phyloP scores from a whole-genome alignment of 768 basidiomycete genomes.

The Psilocybe subaeruginosa region DNA sequence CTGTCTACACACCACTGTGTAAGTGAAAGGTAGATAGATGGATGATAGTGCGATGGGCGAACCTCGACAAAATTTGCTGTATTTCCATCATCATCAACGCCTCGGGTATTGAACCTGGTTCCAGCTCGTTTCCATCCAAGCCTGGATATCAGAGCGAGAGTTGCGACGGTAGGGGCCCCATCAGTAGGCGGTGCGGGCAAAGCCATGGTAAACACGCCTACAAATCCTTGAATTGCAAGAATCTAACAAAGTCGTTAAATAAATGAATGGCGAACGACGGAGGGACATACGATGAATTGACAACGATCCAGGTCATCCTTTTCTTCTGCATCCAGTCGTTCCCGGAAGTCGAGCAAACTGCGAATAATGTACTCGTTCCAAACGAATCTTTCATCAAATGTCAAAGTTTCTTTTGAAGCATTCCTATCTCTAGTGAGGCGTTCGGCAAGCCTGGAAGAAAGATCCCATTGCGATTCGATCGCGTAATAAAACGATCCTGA shows the following conservation, averaged over 20 bases:
- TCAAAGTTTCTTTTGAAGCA: conserved; percentile 47
- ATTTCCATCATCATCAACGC: conserved; percentile 94
- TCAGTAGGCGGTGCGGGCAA: conserved; percentile 75
- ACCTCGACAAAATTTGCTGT: conserved; percentile 98
- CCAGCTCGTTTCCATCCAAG: conserved; percentile 96
- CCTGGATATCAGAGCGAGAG: conserved; percentile 81
- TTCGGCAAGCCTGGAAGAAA: conserved; percentile 80
- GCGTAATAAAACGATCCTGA: conserved; percentile 96
- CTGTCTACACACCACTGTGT: conserved; percentile 59
- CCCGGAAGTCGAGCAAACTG: conserved; percentile 87
- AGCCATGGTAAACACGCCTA: conserved; percentile 80
- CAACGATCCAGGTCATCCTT: conserved; percentile 78
- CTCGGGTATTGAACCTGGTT: conserved; percentile 95
- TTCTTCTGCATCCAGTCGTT: conserved; percentile 70
- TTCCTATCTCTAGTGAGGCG: conserved; percentile 59
- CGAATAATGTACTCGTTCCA: conserved; percentile 95
- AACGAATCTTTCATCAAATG: conserved; percentile 86
- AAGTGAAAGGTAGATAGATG: conserved; percentile 15
- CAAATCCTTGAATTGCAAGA: conserved; percentile 92
- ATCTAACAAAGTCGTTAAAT: conserved; percentile 47
- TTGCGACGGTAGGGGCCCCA: conserved; percentile 73
- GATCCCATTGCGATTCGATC: conserved; percentile 81
- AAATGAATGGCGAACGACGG: conserved; percentile 14
- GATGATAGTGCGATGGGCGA: conserved; percentile 21
- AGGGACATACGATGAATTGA: conserved; percentile 75